These are phyloP conservation scores for Botrytis paeoniae DNA, from an alignment of 2,329 filamentous ascomycete species.

Conservation along the genomic window DNA sequence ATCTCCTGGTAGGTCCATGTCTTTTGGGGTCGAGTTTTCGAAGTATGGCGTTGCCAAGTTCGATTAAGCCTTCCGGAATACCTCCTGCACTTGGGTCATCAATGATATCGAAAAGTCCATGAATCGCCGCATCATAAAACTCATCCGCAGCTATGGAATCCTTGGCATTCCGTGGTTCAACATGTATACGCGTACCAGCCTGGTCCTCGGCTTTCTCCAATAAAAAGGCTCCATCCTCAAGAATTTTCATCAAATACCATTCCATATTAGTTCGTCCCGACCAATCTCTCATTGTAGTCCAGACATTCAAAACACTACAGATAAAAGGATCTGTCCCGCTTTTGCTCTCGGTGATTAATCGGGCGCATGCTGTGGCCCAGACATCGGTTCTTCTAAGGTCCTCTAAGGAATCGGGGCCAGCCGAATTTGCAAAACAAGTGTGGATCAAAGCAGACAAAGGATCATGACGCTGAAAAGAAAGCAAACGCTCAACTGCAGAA, in stretches of 20 bases:
- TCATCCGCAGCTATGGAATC: constrained; percentile 80
- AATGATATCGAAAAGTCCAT: constrained; percentile 79
- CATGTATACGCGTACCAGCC: constrained; percentile 66
- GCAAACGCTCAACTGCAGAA: constrained; percentile 73
- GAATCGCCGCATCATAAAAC: constrained; percentile 81
- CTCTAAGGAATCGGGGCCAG: constrained; percentile 77
- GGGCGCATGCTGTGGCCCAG: constrained; percentile 85
- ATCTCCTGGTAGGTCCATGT: constrained; percentile 72
- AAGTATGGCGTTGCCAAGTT: constrained; percentile 80
- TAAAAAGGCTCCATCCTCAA: constrained; percentile 89
- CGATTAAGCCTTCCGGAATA: constrained; percentile 80
- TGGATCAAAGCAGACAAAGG: constrained; percentile 81
- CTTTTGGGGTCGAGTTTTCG: constrained; percentile 70
- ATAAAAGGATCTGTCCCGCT: constrained; percentile 77
- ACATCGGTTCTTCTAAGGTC: constrained; percentile 75
- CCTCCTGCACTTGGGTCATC: constrained; percentile 81
- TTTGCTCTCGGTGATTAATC: constrained; percentile 74
- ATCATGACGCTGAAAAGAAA: constrained; percentile 87
- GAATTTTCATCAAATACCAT: constrained; percentile 89
- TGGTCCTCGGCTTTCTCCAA: constrained; percentile 82
- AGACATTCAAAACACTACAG: constrained; percentile 80
- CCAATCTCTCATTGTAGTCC: constrained; percentile 85
- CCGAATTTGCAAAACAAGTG: constrained; percentile 84
- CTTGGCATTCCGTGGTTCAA: constrained; percentile 70
- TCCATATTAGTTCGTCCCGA: constrained; percentile 86